These are phyloP conservation scores for Aquilaria agallochum DNA, from an alignment of 441 rosid genomes.

Conservation along the genomic window DNA sequence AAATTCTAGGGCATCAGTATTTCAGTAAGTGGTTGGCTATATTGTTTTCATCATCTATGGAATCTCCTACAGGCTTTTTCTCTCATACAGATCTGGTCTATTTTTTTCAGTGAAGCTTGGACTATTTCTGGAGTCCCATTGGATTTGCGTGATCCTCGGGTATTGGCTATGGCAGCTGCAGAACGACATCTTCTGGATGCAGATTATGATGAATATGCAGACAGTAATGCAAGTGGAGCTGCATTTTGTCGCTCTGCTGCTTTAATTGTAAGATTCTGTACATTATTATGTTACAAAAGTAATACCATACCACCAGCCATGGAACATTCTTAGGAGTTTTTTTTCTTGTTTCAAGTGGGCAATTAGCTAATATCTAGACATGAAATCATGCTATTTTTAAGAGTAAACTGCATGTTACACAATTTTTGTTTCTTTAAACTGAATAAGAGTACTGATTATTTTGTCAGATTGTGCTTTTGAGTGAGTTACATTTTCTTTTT, in stretches of 20 bases:
- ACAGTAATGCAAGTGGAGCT: slow-evolving; percentile 63
- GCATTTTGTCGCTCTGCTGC: slow-evolving; percentile 82
- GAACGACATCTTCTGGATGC: slow-evolving; percentile 73
- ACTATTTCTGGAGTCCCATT: slow-evolving; percentile 51
- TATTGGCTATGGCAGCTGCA: slow-evolving; percentile 73
- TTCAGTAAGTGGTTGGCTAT: too few species aligned
- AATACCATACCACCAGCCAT: neutral
- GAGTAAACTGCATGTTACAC: too few species aligned
- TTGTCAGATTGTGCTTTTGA: too few species aligned
- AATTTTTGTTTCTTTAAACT: too few species aligned
- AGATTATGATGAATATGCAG: slow-evolving; percentile 69
- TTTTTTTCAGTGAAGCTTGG: slow-evolving; percentile 48
- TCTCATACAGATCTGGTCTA: slow-evolving; percentile 10
- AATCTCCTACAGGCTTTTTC: neutral
- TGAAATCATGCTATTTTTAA: too few species aligned
- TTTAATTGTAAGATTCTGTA: slow-evolving; percentile 44
- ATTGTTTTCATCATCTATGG: too few species aligned
- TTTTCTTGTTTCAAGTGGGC: too few species aligned
- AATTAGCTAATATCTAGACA: too few species aligned
- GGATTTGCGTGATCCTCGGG: slow-evolving; percentile 64
- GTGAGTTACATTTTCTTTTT: too few species aligned
- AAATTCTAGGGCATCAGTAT: too few species aligned
- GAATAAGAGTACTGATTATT: too few species aligned
- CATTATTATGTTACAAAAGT: neutral
- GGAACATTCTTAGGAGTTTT: too few species aligned